Evolutionary conservation across 306 rosid genomes (phyloP).

Genomic region (Datisca glomerata): DNA sequence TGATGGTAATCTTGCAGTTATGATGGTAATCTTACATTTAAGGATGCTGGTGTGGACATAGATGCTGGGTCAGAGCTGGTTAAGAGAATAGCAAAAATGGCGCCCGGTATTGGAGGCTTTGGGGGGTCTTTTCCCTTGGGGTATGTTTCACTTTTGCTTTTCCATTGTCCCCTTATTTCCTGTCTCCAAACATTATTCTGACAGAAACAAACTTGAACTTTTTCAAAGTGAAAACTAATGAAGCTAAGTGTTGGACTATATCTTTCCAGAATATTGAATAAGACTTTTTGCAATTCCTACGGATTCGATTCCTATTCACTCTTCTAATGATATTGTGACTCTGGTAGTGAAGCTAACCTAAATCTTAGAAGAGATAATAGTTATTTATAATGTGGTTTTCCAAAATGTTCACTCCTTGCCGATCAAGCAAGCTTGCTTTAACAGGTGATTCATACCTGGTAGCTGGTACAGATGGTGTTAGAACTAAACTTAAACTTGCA

Average conservation of each 20-base stretch:
- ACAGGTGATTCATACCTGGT: slow-evolving; percentile 79
- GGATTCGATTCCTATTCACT: no score
- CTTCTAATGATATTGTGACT: no score
- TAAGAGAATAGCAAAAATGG: slow-evolving; percentile 74
- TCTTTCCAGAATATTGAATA: no score
- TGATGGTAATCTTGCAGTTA: no score
- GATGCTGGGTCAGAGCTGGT: slow-evolving; percentile 94
- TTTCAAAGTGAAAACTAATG: no score
- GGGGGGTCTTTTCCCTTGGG: slow-evolving; percentile 85
- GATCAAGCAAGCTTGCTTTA: slow-evolving; percentile 5
- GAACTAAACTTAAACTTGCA: slow-evolving; percentile 83
- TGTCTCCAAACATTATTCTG: no score
- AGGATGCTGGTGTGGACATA: slow-evolving; percentile 84
- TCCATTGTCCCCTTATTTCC: no score
- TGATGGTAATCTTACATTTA: slow-evolving; percentile 56
- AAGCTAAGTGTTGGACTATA: no score
- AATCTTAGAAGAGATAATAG: no score
- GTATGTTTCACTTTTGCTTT: slow-evolving; percentile 18
- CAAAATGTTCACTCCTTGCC: background rate
- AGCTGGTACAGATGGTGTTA: slow-evolving; percentile 94
- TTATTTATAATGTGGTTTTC: slow-evolving; percentile 7
- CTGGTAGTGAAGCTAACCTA: no score
- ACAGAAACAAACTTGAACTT: background rate
- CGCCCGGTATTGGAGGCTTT: slow-evolving; percentile 89
- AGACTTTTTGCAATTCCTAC: no score